These are phyloP conservation scores for Penicillium pancosmium DNA, from an alignment of 495 filamentous ascomycete genomes.

Conservation along the genomic window DNA sequence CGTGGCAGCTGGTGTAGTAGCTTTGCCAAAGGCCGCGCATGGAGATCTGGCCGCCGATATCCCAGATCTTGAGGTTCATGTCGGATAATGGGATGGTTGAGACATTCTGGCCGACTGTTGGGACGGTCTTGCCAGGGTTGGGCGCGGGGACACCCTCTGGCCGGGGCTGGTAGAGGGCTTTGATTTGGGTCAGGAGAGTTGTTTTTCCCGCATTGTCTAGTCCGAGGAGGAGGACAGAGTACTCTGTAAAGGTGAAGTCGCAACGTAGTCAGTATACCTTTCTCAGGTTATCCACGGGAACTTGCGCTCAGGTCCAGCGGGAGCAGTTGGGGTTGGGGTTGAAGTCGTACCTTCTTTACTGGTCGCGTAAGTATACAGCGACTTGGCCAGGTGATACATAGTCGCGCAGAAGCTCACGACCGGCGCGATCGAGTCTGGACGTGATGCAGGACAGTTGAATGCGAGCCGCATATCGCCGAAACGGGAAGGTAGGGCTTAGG, in stretches of 20 bases:
- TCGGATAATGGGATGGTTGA: constrained; percentile 82
- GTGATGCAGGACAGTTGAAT: not conserved
- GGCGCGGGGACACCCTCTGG: constrained; percentile 52
- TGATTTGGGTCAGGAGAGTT: constrained; percentile 94
- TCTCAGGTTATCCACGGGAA: not conserved
- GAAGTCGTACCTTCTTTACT: constrained; percentile 79
- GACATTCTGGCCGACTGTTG: constrained; percentile 97
- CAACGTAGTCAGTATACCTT: not conserved
- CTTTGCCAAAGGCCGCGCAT: constrained; percentile 93
- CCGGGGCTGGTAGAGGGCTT: constrained; percentile 76
- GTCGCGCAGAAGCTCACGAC: constrained; percentile 29
- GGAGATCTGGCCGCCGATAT: constrained; percentile 89
- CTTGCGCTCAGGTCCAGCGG: not conserved
- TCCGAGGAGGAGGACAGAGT: constrained; percentile 94
- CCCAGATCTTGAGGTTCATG: constrained; percentile 98
- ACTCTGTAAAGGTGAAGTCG: constrained; percentile 59
- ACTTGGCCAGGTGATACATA: constrained; percentile 98
- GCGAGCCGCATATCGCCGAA: constrained; percentile 17
- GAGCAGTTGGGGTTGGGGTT: not conserved
- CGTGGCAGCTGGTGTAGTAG: constrained; percentile 92
- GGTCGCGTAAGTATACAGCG: constrained; percentile 89
- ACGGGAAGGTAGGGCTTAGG: constrained; percentile 40
- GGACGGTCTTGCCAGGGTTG: constrained; percentile 75
- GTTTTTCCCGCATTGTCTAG: constrained; percentile 99
- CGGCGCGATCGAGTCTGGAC: constrained; percentile 20